phyloP scores from a whole-genome alignment of 208 protist genomes.

The Trypanosoma scelopori region DNA sequence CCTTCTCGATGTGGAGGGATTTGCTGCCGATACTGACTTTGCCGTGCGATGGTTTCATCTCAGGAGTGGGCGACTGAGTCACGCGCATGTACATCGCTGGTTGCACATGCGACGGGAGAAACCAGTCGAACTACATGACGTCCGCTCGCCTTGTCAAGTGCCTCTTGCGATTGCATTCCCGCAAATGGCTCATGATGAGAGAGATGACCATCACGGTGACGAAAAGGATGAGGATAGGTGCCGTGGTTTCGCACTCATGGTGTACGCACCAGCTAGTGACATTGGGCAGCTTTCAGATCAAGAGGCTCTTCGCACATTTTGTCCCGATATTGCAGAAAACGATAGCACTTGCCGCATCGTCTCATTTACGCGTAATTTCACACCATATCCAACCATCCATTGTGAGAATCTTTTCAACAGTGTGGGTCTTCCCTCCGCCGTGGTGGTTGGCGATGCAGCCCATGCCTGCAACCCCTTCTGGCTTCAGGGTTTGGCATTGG shows the following conservation, averaged over 20 bases:
- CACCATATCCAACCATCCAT: slow-evolving; percentile 72
- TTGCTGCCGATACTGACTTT: slow-evolving; percentile 73
- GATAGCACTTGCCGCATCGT: slow-evolving; percentile 8
- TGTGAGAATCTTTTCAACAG: slow-evolving; percentile 89
- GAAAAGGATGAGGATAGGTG: background rate
- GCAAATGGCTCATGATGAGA: slow-evolving; percentile 33
- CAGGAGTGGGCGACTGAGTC: slow-evolving; percentile 32
- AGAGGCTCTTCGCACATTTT: slow-evolving; percentile 40
- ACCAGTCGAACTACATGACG: slow-evolving; percentile 38
- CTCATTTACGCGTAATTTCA: slow-evolving; percentile 11
- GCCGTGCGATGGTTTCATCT: slow-evolving; percentile 78
- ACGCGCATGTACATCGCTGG: slow-evolving; percentile 83
- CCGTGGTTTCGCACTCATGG: slow-evolving; percentile 79
- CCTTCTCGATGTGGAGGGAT: slow-evolving; percentile 85
- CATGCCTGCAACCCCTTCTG: slow-evolving; percentile 86
- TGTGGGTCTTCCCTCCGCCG: slow-evolving; percentile 80
- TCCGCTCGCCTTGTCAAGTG: slow-evolving; percentile 56
- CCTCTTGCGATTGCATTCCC: slow-evolving; percentile 77
- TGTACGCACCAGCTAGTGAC: slow-evolving; percentile 68
- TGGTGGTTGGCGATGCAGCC: slow-evolving; percentile 79
- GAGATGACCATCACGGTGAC: background rate
- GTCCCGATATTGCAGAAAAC: slow-evolving; percentile 25
- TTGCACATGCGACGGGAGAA: slow-evolving; percentile 49
- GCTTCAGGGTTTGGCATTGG: slow-evolving; percentile 82
- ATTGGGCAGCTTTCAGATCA: slow-evolving; percentile 43